phyloP scores from a whole-genome alignment of 2,329 filamentous ascomycete genomes.

The Apiospora arundinis region DNA sequence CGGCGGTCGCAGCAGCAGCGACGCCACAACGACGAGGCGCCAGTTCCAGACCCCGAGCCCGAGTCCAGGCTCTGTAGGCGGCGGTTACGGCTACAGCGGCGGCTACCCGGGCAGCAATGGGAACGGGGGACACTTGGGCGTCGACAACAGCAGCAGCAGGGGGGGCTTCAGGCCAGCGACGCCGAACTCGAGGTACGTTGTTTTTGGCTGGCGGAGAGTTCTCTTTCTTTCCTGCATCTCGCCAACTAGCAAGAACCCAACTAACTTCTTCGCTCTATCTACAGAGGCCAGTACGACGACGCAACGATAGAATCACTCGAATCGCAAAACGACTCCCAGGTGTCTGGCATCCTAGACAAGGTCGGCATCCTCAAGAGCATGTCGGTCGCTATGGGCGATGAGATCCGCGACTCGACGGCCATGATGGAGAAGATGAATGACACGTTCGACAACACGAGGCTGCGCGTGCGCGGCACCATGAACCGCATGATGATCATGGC shows the following conservation, averaged over 20 bases:
- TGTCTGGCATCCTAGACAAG: constrained; percentile 90
- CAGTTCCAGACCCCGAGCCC: constrained; percentile 52
- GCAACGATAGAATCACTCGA: constrained; percentile 92
- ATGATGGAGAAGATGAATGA: constrained; percentile 97
- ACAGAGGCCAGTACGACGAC: constrained; percentile 88
- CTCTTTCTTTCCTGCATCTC: not conserved
- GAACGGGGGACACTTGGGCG: constrained; percentile 38
- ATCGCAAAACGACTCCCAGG: constrained; percentile 90
- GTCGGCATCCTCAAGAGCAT: constrained; percentile 90
- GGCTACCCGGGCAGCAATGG: constrained; percentile 40
- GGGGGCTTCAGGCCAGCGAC: constrained; percentile 69
- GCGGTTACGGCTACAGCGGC: constrained; percentile 60
- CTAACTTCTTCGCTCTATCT: not conserved
- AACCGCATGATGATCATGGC: constrained; percentile 97
- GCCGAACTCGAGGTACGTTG: constrained; percentile 69
- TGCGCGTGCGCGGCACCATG: constrained; percentile 89
- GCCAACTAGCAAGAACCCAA: no score
- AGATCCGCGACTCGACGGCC: constrained; percentile 88
- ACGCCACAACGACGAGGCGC: constrained; percentile 48
- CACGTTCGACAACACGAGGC: constrained; percentile 83
- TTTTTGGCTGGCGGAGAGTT: not conserved
- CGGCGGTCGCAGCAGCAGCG: constrained; percentile 47
- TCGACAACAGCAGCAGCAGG: constrained; percentile 38
- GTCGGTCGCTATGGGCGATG: constrained; percentile 90
- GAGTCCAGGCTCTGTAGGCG: constrained; percentile 37